These are phyloP conservation scores for Aspergillus hortae DNA, from an alignment of 2,329 filamentous ascomycete species.

Conservation along the genomic window DNA sequence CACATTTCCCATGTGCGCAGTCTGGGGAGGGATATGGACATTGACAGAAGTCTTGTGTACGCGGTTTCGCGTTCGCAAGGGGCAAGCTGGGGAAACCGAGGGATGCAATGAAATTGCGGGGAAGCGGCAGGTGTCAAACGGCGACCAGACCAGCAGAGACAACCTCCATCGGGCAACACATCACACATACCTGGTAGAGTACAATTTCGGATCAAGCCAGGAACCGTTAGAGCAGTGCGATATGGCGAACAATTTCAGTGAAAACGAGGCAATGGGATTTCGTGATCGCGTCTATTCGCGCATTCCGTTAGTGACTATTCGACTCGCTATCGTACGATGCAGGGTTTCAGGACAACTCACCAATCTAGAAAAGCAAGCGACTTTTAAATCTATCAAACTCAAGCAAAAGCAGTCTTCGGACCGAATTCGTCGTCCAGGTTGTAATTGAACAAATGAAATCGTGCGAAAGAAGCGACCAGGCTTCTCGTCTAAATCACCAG, in stretches of 20 bases:
- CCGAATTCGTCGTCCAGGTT: slow-evolving; percentile 13
- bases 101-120: slow-evolving; percentile 1
- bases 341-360: slow-evolving; percentile 22
- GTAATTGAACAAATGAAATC: slow-evolving; percentile 1
- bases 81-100: slow-evolving; percentile 1
- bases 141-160: background rate
- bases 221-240: slow-evolving; percentile 10
- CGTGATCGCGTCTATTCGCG: slow-evolving; percentile 27
- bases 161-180: background rate
- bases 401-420: slow-evolving; percentile 23
- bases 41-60: background rate
- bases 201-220: slow-evolving; percentile 13
- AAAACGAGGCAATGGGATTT: slow-evolving; percentile 17
- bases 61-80: background rate
- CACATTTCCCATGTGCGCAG: background rate
- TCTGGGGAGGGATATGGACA: background rate
- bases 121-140: slow-evolving; percentile 1
- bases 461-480: slow-evolving; percentile 25
- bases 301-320: slow-evolving; percentile 10
- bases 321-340: slow-evolving; percentile 3
- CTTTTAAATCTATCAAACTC: slow-evolving; percentile 27
- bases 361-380: slow-evolving; percentile 26
- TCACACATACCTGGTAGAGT: slow-evolving; percentile 16
- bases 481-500: slow-evolving; percentile 19
- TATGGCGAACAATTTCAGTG: slow-evolving; percentile 13